Base-by-base conservation (phyloP, 1,139 yeast species). In the Saccharomyces pastorianus region DNA sequence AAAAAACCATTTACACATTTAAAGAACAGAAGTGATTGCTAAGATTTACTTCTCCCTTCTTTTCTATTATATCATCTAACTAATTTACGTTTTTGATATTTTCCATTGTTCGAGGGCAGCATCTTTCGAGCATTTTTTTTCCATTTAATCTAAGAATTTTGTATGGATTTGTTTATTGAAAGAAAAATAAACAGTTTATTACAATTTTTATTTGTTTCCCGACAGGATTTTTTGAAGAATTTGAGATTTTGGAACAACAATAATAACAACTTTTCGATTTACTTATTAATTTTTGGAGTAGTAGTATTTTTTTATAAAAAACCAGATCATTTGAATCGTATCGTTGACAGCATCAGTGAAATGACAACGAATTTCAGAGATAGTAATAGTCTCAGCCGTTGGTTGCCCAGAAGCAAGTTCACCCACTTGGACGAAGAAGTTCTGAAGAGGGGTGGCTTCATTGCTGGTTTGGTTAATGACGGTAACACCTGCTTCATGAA, bases 401-500 rank as follows among this genome's bases (percentile, higher is more conserved):
- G 64, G 64, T 59, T 61, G 38, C 63, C 64, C 26, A 56, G 60
- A 9, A 34, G 49, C 20, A 48, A 32, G 25, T 53, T 53, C 50
- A 56, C 60, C 13, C 60, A 58, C 47, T 56, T 61, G 48, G 65
- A 65, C 31, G 63, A 61, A 13, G 50, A 47, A n/a, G 58, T 65
- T 32, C 47, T 64, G n/a, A 57, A 60, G 42, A 59, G 62, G n/a
- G 93, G 93, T 57, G 91, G 91, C 3, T 81, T 79, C 58, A 79
- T 88, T 42, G 96, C 96, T 27, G 97, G 97, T 1, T 75, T 90
- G 47, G 79, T 82, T 58, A 90, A 90, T 69, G 96, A 89, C 60
- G 96, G 96, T 13, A 90, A 90, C 65, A 88, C 96, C 0, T 90
- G 97, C 69, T 90, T 90, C 64, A 89, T 90, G 95, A 90, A 90